phyloP scores from a whole-genome alignment of 2,329 filamentous ascomycete genomes.

The Neofusicoccum sp. region DNA sequence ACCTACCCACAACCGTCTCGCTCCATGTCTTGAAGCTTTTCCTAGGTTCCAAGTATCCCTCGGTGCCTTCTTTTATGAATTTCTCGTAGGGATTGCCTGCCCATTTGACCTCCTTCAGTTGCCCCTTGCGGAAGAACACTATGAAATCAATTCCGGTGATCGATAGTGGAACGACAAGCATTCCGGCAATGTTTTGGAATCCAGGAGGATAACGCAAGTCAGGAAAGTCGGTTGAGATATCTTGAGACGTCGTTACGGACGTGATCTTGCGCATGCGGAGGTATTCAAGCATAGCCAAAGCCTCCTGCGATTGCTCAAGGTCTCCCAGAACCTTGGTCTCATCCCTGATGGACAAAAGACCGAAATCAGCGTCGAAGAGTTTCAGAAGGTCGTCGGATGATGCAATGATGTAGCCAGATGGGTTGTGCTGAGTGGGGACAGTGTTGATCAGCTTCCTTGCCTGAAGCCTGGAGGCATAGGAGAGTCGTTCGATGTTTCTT shows the following conservation, averaged over 20 bases:
- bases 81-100: conserved; percentile 87
- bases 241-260: conserved; percentile 76
- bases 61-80: conserved; percentile 69
- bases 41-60: conserved; percentile 74
- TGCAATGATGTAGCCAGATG: conserved; percentile 86
- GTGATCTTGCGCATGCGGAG: conserved; percentile 74
- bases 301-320: conserved; percentile 76
- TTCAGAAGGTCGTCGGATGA: conserved; percentile 83
- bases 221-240: conserved; percentile 75
- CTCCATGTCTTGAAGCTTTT: conserved; percentile 81
- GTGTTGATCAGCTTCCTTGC: conserved; percentile 88
- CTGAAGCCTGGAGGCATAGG: conserved; percentile 81
- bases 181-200: conserved; percentile 74
- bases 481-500: conserved; percentile 83
- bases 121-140: conserved; percentile 82
- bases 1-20: conserved; percentile 79
- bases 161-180: conserved; percentile 81
- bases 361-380: conserved; percentile 86
- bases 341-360: conserved; percentile 79
- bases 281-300: conserved; percentile 82
- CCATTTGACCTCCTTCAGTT: conserved; percentile 78
- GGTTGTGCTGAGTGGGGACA: conserved; percentile 76
- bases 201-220: conserved; percentile 80
- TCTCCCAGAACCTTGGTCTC: conserved; percentile 85
- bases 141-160: conserved; percentile 80